phyloP scores from a whole-genome alignment of 2,329 filamentous ascomycete genomes.

The Fusarium siculi region DNA sequence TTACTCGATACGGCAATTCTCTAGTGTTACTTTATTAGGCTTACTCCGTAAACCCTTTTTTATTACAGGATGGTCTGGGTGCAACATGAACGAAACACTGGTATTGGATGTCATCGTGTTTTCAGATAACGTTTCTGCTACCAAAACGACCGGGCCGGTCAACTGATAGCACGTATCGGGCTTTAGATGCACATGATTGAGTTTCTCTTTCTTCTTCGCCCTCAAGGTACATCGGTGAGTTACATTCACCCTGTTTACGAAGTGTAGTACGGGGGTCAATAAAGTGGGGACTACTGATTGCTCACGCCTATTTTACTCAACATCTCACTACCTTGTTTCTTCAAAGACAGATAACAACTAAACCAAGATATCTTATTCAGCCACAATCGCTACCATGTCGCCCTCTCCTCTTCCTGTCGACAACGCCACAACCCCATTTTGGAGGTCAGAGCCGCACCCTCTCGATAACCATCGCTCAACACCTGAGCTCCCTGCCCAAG shows the following conservation, averaged over 20 bases:
- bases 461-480: conserved; percentile 1
- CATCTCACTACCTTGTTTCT: not conserved
- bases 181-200: fast-evolving
- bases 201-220: not conserved
- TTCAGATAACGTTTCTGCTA: not conserved
- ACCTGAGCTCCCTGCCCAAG: not conserved
- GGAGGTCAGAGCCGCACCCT: not conserved
- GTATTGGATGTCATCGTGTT: too few species aligned
- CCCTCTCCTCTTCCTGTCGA: not conserved
- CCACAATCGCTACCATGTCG: not conserved
- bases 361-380: not conserved
- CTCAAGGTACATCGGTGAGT: not conserved
- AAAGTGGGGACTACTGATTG: not conserved
- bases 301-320: not conserved
- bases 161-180: not conserved
- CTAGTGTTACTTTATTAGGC: too few species aligned
- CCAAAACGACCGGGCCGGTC: not conserved
- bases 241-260: not conserved
- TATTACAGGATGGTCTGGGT: not conserved
- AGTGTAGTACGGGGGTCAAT: fast-evolving
- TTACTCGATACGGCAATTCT: not conserved
- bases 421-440: not conserved
- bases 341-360: not conserved
- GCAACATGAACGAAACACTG: too few species aligned
- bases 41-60: too few species aligned